Evolutionary conservation across 2,329 filamentous ascomycete species (phyloP).

Genomic region (Trichoderma koningii): DNA sequence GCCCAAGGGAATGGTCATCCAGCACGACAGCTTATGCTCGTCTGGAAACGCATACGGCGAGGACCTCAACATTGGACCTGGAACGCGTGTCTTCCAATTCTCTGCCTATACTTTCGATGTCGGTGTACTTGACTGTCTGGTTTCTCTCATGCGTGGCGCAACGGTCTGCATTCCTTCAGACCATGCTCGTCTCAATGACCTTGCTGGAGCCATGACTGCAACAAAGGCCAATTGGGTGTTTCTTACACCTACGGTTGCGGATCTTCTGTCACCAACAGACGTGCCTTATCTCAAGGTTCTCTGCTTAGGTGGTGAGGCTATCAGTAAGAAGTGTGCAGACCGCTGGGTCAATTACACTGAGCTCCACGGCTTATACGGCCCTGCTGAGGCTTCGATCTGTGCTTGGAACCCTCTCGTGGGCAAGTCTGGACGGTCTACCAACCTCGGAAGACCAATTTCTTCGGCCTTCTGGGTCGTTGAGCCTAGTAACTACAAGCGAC

Average conservation of each 20-base stretch:
- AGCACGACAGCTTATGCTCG: slow-evolving; percentile 25
- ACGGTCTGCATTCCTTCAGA: slow-evolving; percentile 31
- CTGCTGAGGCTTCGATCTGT: slow-evolving; percentile 26
- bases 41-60: slow-evolving; percentile 21
- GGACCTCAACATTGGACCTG: slow-evolving; percentile 21
- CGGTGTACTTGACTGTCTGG: slow-evolving; percentile 29
- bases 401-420: slow-evolving; percentile 13
- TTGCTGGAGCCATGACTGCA: slow-evolving; percentile 26
- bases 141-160: slow-evolving; percentile 29
- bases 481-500: slow-evolving; percentile 24
- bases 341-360: slow-evolving; percentile 9
- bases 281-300: slow-evolving; percentile 24
- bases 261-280: slow-evolving; percentile 20
- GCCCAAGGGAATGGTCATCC: slow-evolving; percentile 24
- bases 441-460: slow-evolving; percentile 25
- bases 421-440: slow-evolving; percentile 19
- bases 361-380: slow-evolving; percentile 23
- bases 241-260: slow-evolving; percentile 31
- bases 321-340: slow-evolving; percentile 22
- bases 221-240: slow-evolving; percentile 25
- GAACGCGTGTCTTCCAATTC: slow-evolving; percentile 30
- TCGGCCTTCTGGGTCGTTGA: slow-evolving; percentile 31
- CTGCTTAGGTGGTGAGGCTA: slow-evolving; percentile 26
- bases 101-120: slow-evolving; percentile 32
- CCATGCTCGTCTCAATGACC: slow-evolving; percentile 29